Base-by-base conservation (phyloP, 768 basidiomycete genomes). In the Calocybe gangraenosa region DNA sequence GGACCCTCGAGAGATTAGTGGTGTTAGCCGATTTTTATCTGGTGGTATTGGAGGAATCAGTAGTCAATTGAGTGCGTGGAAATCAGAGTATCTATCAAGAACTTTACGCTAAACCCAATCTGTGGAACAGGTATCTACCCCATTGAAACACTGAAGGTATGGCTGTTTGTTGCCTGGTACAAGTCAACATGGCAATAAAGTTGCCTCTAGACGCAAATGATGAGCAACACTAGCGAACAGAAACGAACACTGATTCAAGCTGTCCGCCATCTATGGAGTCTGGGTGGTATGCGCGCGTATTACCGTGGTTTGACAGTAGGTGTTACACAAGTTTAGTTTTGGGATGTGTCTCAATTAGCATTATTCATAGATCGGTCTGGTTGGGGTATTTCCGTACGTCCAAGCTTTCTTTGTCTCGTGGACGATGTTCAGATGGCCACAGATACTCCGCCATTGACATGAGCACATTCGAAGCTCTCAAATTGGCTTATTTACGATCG, bases 21-120 rank as follows among this genome's bases (percentile, higher is more conserved):
- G 92, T 8, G 75, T 80, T 28, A 95, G 92, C 62, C 81, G 96
- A 20, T 99, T 99, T 69, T 59, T 99, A 43, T 90, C 94, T 10
- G 96, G 96, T 36, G 96, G 96, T 2, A 79, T 98, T 34, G 95
- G 96, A 33, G 96, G 96, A n/a, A 82, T 97, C 54, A 81, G 78
- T 47, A 92, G 89, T 66, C 92, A 96, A 72, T 74, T 95, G 20
- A 84, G 91, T 89, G 52, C 61, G 84, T 67, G 14, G n/a, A 48
- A 14, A 10, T 41, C 20, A 37, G 42, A 50, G n/a, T 15, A 19
- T 34, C 36, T 55, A 31, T 50, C 18, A 37, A 34, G 17, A 37
- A 33, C 46, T 40, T 19, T 32, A 31, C 52, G 32, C 47, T 66
- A 40, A 61, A 54, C 44, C 48, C 47, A 46, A 28, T 28, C 25